These are phyloP conservation scores for Bimuria novae-zelandiae DNA, from an alignment of 2,329 filamentous ascomycete species.

Conservation along the genomic window DNA sequence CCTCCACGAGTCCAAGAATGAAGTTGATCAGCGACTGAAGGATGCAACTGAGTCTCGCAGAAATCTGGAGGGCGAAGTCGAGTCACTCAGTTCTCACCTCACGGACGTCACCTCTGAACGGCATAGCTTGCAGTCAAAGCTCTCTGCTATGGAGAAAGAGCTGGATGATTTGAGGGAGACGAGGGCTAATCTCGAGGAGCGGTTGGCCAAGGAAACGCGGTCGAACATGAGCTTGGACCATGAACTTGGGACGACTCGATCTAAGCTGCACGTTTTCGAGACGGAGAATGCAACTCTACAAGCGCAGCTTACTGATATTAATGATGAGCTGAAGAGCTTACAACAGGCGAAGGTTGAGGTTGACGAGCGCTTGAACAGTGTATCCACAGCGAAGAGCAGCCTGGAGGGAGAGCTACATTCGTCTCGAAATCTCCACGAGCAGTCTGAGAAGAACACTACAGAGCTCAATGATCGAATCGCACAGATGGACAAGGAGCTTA, in stretches of 20 bases:
- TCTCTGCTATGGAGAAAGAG: constrained; percentile 24
- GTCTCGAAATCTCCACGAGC: constrained; percentile 7
- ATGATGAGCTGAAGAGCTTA: constrained; percentile 20
- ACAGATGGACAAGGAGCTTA: constrained; percentile 1
- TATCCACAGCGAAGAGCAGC: constrained; percentile 2
- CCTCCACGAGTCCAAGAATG: constrained; percentile 21
- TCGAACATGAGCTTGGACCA: constrained; percentile 24
- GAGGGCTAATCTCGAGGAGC: constrained; percentile 20
- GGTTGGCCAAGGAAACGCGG: constrained; percentile 18
- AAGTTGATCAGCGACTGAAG: constrained; percentile 23
- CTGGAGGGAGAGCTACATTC: constrained; percentile 14
- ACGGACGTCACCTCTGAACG: constrained; percentile 16
- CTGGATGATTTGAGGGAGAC: constrained; percentile 20
- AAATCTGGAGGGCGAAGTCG: constrained; percentile 21
- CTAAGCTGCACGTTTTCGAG: constrained; percentile 21
- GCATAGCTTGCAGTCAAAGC: constrained; percentile 11
- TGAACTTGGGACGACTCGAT: constrained; percentile 22
- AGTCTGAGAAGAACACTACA: constrained; percentile 13
- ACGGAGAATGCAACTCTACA: constrained; percentile 23
- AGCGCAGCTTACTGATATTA: constrained; percentile 19
- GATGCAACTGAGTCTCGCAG: constrained; percentile 18
- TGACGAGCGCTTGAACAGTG: constrained; percentile 13
- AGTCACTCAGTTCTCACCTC: constrained; percentile 22
- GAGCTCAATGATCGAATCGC: constrained; percentile 9
- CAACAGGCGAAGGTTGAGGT: constrained; percentile 18